Evolutionary conservation across 2,329 filamentous ascomycete species (phyloP), one percentile per base, ranked within the genome.

Genomic region (Epichloe glyceriae): DNA sequence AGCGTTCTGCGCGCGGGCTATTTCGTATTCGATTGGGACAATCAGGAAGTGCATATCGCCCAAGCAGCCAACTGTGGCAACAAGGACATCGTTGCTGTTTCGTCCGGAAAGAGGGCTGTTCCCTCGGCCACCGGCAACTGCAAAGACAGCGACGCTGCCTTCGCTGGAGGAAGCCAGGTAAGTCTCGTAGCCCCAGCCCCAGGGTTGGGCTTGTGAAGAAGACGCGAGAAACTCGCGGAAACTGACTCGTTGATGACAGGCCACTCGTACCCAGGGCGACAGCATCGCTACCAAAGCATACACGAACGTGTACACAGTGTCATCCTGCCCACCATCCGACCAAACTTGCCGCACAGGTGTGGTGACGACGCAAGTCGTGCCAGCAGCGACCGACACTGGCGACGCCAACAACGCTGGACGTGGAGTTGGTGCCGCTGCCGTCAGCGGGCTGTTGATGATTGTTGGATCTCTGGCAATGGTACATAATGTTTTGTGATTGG

Each of bases 21-120:
- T 57, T 72, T 73, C 50, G 67, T 72, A 14, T 72, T 71, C 44
- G 70, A 73, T 54, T 71, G 69, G 67, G 70, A 73, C 47, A 73
- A 72, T 46, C 38, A 65, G 56, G 55, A 62, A 51, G 61, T 72
- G 8, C 69, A 72, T 53, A 56, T 72, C 22, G 69, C 65, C 0
- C 69, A 71, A 57, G 68, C 69, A 1, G 67, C 66, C 34, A 59
- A 69, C 55, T 72, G 69, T 47, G 68, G 66, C 15, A 58, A 62
- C 15, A 58, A 60, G 20, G 65, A 71, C 15, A 68, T 72, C 46
- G 59, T 70, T 14, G 57, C 64, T 22, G 60, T 70, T 4, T 63
- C 65, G 14, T 58, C 57, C 5, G 68, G 66, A 5, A 49, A 52
- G 4, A 50, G 58, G 43, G 63, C 67, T 4, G 63, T 71, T 15